phyloP scores from a whole-genome alignment of 2,329 filamentous ascomycete species.

The Botrytis fabae region DNA sequence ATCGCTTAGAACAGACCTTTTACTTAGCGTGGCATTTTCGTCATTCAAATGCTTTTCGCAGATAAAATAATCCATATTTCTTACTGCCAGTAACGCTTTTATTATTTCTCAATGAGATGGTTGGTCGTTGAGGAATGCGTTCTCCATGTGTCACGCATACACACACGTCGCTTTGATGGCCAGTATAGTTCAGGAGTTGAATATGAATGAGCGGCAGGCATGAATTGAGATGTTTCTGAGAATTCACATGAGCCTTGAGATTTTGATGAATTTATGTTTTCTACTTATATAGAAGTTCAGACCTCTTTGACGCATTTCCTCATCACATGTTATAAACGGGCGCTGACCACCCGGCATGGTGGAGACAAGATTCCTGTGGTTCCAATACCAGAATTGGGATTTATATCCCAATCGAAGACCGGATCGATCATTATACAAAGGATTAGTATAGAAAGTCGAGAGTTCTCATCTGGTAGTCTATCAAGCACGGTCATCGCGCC shows the following conservation, averaged over 20 bases:
- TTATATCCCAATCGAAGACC: not conserved
- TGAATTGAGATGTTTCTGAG: not conserved
- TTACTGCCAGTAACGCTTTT: too few species aligned
- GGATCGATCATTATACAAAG: fast-evolving
- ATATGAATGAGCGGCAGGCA: not conserved
- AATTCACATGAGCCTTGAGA: fast-evolving
- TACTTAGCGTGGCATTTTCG: too few species aligned
- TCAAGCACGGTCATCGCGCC: not conserved
- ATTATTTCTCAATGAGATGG: too few species aligned
- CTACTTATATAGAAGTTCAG: not conserved
- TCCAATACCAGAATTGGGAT: not conserved
- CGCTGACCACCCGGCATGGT: fast-evolving
- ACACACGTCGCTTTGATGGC: too few species aligned
- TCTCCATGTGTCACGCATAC: not conserved
- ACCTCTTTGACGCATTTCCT: not conserved
- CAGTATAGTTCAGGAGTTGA: not conserved
- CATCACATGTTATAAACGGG: not conserved
- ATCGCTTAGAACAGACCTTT: too few species aligned
- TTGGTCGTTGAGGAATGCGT: too few species aligned
- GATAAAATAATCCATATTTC: too few species aligned
- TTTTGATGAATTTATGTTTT: not conserved
- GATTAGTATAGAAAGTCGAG: not conserved
- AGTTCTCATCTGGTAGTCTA: not conserved
- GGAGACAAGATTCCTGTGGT: not conserved
- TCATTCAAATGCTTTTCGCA: too few species aligned